A percentile compares a stretch with the other conserved stretches of the same genome.
phyloP scores from a whole-genome alignment of 1,139 yeast genomes.

The Candida albicans region DNA sequence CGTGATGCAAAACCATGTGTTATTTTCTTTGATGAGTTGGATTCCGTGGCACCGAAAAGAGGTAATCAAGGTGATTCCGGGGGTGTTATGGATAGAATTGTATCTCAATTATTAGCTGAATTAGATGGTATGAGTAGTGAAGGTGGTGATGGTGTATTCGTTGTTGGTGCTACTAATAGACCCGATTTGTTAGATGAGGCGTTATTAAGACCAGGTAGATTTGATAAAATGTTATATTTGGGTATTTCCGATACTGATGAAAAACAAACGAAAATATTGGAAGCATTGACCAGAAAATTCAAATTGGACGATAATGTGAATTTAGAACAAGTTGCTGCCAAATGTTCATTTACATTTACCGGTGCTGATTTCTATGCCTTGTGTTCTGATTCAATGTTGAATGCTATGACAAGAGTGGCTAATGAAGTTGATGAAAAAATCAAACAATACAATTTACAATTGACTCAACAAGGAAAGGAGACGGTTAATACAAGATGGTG shows the following conservation, averaged over 20 bases:
- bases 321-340: slow-evolving; percentile 58
- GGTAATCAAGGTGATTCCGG: slow-evolving; percentile 99
- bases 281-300: slow-evolving; percentile 88
- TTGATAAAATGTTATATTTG: slow-evolving; percentile 89
- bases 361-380: slow-evolving; percentile 98
- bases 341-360: slow-evolving; percentile 85
- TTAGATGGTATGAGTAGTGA: slow-evolving; percentile 85
- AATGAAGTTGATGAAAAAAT: slow-evolving; percentile 70
- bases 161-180: slow-evolving; percentile 95
- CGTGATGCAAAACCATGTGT: slow-evolving; percentile 97
- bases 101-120: slow-evolving; percentile 90
- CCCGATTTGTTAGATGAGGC: slow-evolving; percentile 96
- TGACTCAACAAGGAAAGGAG: slow-evolving; percentile 27
- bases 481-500: slow-evolving; percentile 75
- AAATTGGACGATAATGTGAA: slow-evolving; percentile 61
- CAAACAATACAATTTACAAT: slow-evolving; percentile 44
- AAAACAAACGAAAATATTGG: slow-evolving; percentile 81
- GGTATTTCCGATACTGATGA: slow-evolving; percentile 92
- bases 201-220: slow-evolving; percentile 89
- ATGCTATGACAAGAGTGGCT: slow-evolving; percentile 92
- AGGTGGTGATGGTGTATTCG: slow-evolving; percentile 88
- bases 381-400: slow-evolving; percentile 91
- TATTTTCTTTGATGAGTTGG: slow-evolving; percentile 94
- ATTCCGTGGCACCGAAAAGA: slow-evolving; percentile 96
- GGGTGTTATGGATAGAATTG: slow-evolving; percentile 98